Conservation (phyloP, 2,329 filamentous ascomycete genomes). For the Thelonectria blattea region DNA sequence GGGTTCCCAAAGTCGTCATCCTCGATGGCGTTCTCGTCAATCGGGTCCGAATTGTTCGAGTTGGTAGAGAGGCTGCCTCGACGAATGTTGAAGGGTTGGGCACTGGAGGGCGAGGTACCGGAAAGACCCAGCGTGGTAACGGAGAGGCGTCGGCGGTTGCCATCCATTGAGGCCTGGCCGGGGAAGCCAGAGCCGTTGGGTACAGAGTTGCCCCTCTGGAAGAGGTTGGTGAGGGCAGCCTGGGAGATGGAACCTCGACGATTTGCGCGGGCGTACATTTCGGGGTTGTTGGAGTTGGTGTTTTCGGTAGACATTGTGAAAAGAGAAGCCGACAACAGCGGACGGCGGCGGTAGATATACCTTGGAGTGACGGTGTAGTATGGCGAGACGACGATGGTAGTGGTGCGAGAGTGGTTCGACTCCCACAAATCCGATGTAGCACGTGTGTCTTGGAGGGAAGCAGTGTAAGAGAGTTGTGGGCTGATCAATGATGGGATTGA, state of each 20-base stretch:
- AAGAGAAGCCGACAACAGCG: conserved; percentile 25
- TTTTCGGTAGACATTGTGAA: conserved; percentile 45
- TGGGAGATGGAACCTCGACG: conserved; percentile 64
- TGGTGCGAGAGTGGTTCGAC: conserved; percentile 41
- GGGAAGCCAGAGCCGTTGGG: conserved; percentile 53
- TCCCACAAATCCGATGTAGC: conserved; percentile 31
- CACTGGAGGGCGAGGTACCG: conserved; percentile 68
- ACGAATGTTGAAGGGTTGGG: conserved; percentile 59
- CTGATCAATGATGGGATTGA: conserved; percentile 22
- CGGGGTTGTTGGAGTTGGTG: conserved; percentile 32
- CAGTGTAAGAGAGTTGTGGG: conserved; percentile 28
- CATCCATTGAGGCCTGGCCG: conserved; percentile 53
- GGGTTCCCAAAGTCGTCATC: conserved; percentile 65
- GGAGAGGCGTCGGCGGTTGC: conserved; percentile 72
- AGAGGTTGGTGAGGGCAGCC: conserved; percentile 63
- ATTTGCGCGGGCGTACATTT: conserved; percentile 49
- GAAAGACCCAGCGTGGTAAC: conserved; percentile 77
- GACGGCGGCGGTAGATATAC: conserved; percentile 35
- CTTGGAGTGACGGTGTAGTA: conserved; percentile 32
- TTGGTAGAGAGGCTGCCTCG: conserved; percentile 75
- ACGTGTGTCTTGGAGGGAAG: conserved; percentile 34
- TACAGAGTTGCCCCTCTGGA: conserved; percentile 61
- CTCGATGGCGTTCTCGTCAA: conserved; percentile 76
- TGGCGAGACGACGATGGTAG: conserved; percentile 31
- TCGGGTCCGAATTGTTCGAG: conserved; percentile 59